Base-by-base conservation (phyloP, 2,329 filamentous ascomycete species). In the Pestalotiopsis sp. region DNA sequence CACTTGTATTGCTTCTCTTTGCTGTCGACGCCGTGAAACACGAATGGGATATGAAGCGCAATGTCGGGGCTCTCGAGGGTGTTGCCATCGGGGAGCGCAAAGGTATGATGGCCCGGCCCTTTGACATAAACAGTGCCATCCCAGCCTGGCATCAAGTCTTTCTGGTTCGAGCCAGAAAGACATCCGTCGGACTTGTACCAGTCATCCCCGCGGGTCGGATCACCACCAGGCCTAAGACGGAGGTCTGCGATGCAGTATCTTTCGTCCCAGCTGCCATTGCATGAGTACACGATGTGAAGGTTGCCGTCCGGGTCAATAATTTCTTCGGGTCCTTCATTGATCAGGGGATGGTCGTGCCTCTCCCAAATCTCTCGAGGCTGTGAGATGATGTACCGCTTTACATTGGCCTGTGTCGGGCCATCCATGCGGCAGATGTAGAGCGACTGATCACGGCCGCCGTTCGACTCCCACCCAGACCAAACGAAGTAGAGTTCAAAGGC, bases 151-250 rank as follows among this genome's bases (percentile, higher is more conserved):
- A 75, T 75, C 73, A 75, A 73, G 25, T 66, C 60, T 38, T 68
- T 67, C 62, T 73, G 72, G 38, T 73, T 56, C 3, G 73, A 75
- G 11, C 74, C 74, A 57, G 75, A 74, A 0, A 75, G 70, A 49
- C 74, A 75, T 27, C 74, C 74, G 52, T 75, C 74, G 2, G 73
- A 75, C 71, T 75, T 75, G 60, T 74, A 74, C 73, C 73, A 75
- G 62, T 75, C 73, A 73, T 73, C 74, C 3, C 72, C 72, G 59
- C 74, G 70, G 1, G 73, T 73, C n/a, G 74, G 74, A 67, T 75
- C 68, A 14, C 74, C 74, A 14, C 73, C 73, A 63, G 71, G 73
- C 9, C 69, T 68, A 1, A 75, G 71, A 0, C 74, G 73, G 3
- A 75, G 69, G 68, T 75, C 74, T 1, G 72, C 74, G 2, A 75